Conservation (phyloP, 805 yeast genomes). For the Suhomyces xylopsoci region DNA sequence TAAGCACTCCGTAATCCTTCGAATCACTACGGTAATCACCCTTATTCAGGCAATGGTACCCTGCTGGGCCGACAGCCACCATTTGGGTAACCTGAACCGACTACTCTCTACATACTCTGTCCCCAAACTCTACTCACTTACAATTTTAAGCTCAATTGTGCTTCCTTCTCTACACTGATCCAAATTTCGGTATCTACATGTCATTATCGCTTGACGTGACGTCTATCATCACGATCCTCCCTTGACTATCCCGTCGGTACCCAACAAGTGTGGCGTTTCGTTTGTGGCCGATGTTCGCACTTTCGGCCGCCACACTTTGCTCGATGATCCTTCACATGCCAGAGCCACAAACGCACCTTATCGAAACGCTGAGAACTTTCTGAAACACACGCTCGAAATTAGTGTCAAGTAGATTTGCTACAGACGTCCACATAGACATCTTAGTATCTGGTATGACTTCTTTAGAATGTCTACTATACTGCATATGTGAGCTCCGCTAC, state of each 20-base stretch:
- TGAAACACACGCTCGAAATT: not conserved
- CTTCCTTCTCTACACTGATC: not conserved
- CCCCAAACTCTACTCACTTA: not conserved
- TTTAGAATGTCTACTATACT: too few species aligned
- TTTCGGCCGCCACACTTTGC: not conserved
- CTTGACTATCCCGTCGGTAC: not conserved
- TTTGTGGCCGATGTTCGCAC: conserved; percentile 3
- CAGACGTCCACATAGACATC: too few species aligned
- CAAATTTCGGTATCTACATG: too few species aligned
- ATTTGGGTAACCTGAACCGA: not conserved
- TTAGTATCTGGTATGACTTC: not conserved
- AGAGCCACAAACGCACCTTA: not conserved
- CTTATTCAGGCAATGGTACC: not conserved
- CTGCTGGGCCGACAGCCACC: not conserved
- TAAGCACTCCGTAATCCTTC: not conserved
- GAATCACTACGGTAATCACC: not conserved
- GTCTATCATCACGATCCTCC: not conserved
- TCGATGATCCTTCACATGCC: not conserved
- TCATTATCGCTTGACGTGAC: not conserved
- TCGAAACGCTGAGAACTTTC: not conserved
- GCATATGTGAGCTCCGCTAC: too few species aligned
- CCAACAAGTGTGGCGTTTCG: not conserved
- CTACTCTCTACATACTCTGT: not conserved
- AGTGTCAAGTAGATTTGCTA: too few species aligned
- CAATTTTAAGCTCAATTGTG: not conserved